Evolutionary conservation across 768 basidiomycete genomes (phyloP), one percentile per base, ranked within the genome.

Genomic region (Daedaleopsis sinensis): DNA sequence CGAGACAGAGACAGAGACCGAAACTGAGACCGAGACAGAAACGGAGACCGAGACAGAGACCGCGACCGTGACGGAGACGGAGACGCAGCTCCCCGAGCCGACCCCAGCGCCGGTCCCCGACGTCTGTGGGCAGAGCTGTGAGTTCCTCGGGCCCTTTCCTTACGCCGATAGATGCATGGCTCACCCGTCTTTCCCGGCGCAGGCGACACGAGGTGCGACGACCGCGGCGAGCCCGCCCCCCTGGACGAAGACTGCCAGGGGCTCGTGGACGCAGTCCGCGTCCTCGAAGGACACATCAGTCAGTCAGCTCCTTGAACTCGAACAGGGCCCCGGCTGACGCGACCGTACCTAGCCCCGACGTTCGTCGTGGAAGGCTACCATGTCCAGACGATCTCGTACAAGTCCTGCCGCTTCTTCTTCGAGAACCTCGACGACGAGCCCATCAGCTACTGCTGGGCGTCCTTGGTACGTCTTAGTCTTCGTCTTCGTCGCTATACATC

Each of bases 331-430:
- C n/a, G 23, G 21, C 47, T 49, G 21, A 49, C 47, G 47, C 24
- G 27, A 32, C 27, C 27, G 3, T 10, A 42, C 18, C 3, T 18
- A 67, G 68, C 57, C 24, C 62, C 65, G 37, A 61, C 53, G 15
- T 68, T 70, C 65, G 48, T 44, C 23, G 63, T 67, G 13, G 53
- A 57, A 21, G 43, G 67, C 23, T 27, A 57, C 50, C 60, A 61
- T 51, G 61, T 64, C 21, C 58, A 69, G 57, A 59, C 64, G 55
- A 66, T 69, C 55, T 63, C 65, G 21, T 69, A 62, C 62, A 65
- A 64, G 15, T 69, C 68, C 37, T 69, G 68, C 57, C 67, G 65
- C 32, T 65, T 65, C 64, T 68, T 59, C 63, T 69, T 71, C 57
- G 61, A 67, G 62, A 69, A 69, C 64, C 38, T 55, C 58, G 65